A percentile compares a stretch with the other conserved stretches of the same genome.
phyloP scores from a whole-genome alignment of 2,329 filamentous ascomycete genomes.

The Clonostachys solani region DNA sequence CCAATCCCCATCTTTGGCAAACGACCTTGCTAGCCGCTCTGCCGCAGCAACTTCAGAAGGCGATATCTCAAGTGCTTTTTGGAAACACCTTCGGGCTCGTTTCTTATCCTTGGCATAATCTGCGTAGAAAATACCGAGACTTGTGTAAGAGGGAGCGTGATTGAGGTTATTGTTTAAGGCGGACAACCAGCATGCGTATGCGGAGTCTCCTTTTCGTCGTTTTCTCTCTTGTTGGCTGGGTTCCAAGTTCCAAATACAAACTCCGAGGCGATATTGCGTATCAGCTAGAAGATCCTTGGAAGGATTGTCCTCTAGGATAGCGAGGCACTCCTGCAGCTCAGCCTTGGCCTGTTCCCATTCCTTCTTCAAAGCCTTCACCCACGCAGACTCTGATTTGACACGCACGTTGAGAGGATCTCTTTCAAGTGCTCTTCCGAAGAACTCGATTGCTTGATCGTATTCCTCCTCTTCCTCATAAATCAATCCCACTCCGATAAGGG shows the following conservation, averaged over 20 bases:
- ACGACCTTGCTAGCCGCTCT: conserved; percentile 78
- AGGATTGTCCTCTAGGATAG: conserved; percentile 43
- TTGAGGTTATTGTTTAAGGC: conserved; percentile 84
- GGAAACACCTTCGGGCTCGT: conserved; percentile 86
- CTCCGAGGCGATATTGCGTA: conserved; percentile 80
- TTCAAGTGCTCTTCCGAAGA: conserved; percentile 70
- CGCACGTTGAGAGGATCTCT: conserved; percentile 72
- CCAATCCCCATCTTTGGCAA: conserved; percentile 91
- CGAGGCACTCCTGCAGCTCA: conserved; percentile 68
- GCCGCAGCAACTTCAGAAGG: conserved; percentile 81
- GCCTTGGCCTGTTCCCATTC: conserved; percentile 64
- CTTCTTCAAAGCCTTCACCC: conserved; percentile 83
- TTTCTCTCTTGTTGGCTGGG: conserved; percentile 70
- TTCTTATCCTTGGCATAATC: conserved; percentile 88
- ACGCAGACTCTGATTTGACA: conserved; percentile 82
- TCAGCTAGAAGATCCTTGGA: conserved; percentile 73
- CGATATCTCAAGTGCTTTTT: conserved; percentile 93
- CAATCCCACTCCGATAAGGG: conserved; percentile 83
- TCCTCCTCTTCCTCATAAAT: conserved; percentile 94
- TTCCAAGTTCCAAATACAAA: conserved; percentile 83
- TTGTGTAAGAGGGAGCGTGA: conserved; percentile 87
- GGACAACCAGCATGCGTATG: conserved; percentile 79
- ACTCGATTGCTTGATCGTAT: conserved; percentile 75
- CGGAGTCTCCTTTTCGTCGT: conserved; percentile 62
- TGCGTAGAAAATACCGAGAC: conserved; percentile 82